Evolutionary conservation across 768 basidiomycete genomes (phyloP), one percentile per base, ranked within the genome.

Genomic region (Leccinum truebloodii): DNA sequence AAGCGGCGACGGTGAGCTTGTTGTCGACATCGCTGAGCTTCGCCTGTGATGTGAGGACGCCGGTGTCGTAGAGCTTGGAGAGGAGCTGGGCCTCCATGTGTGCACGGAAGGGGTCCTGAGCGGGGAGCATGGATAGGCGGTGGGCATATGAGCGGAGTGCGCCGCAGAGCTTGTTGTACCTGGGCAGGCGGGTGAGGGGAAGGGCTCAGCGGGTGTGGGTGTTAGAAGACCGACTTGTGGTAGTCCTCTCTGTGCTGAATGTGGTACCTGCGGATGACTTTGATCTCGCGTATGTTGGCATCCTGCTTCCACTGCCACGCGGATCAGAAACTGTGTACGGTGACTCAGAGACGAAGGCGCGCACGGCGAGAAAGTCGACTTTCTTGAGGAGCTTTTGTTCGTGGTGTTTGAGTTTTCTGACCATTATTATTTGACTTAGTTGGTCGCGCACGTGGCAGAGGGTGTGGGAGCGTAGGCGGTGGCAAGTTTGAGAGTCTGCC

Each of bases 1-100:
- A 94, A 0, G 95, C 92, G 1, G 95, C 88, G 59, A 98, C 97
- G 26, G 95, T 94, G 61, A 99, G 86, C 74, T 94, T 97, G 78
- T 87, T 87, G 68, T 98, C 94, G 53, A 98, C 82, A 71, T 99
- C 96, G 67, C 89, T 92, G 64, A 98, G 85, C 72, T 97, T 97
- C 34, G 94, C 87, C 16, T 87, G 78, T 9, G 90, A 80, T 72
- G 90, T 92, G 60, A 99, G 83, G 57, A 98, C 86, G 59, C 96
- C 97, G 81, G 96, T 92, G 76, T 99, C 97, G 77, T 98, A 99
- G 61, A 98, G 85, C 74, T 98, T 98, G 61, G 92, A 89, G 56
- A 99, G 85, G 22, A 98, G 80, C 67, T 92, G 88, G 49, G 77
- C 85, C 76, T 99, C 91, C 86, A 92, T 92, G 58, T 87, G 84